A percentile compares a stretch with the other conserved stretches of the same genome.
phyloP scores from a whole-genome alignment of 2,329 filamentous ascomycete species.

The Pseudogymnoascus sp. region DNA sequence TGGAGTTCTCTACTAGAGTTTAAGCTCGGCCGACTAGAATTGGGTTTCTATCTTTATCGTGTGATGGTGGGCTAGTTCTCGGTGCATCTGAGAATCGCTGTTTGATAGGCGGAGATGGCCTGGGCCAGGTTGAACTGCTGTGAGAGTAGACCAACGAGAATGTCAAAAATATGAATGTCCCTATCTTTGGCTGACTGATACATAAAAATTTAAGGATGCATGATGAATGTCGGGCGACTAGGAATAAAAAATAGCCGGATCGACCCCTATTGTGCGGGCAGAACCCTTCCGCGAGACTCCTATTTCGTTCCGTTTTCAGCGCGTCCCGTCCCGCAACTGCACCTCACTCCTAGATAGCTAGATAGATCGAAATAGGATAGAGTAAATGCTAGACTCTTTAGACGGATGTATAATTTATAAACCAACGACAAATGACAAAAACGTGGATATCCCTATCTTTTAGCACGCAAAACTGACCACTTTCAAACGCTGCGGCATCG shows the following conservation, averaged over 20 bases:
- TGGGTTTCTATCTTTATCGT: background rate
- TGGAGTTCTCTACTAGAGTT: background rate
- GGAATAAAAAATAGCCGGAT: background rate
- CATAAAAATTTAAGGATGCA: background rate
- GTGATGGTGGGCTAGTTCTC: background rate
- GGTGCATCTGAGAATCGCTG: background rate
- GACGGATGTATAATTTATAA: background rate
- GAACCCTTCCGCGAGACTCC: background rate
- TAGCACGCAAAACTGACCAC: background rate
- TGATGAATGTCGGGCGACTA: background rate
- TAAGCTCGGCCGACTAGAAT: background rate
- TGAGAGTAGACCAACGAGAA: background rate
- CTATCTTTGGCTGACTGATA: background rate
- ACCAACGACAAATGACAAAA: background rate
- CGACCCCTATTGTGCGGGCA: background rate
- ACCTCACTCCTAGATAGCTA: background rate
- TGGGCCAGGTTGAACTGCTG: background rate
- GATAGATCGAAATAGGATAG: too few relatives aligned
- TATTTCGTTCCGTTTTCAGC: background rate
- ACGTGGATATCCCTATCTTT: constrained; percentile 1
- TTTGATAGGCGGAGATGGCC: background rate
- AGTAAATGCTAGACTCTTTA: background rate
- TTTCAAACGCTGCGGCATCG: background rate
- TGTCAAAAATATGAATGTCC: background rate
- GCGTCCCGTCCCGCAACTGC: background rate